Evolutionary conservation across 1,284 basidiomycete species (phyloP), one percentile per base, ranked within the genome.

Genomic region (Heterobasidion occidentale): DNA sequence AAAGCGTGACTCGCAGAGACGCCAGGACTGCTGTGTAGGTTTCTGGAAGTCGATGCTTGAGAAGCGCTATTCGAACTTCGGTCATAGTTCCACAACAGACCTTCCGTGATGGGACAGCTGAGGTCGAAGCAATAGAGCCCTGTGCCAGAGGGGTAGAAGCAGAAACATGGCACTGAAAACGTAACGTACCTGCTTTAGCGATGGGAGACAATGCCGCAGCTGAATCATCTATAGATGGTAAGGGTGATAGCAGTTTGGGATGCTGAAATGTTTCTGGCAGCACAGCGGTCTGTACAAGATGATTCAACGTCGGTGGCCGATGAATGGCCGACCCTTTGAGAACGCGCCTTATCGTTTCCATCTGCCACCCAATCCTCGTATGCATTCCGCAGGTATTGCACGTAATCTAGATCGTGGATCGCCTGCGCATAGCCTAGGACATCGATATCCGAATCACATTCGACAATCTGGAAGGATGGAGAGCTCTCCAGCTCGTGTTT

Each of bases 71-170:
- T 27, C 27, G 27, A 27, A 27, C 27, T 5, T 27, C 27, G 6
- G 27, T 27, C 27, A 27, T 38, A 53, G 15, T 15, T 34, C 46
- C 46, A 47, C 33, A 17, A 59, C 59, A 36, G 14, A 69, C 69
- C 62, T 49, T 61, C 61, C 0, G 69, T 72, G 60, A 74, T 69
- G 2, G 71, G 69, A 52, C 65, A 66, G 35, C 69, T 71, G 33
- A 73, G 61, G 60, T 74, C 71, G 59, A 73, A 73, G 45, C 67
- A 71, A 60, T 69, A 70, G 47, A 66, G 61, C 7, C 71, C 73
- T 72, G n/a, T 2, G 15, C 12, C 27, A 33, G 45, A n/a, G n/a
- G 35, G 33, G 17, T 54, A 34, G 52, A 36, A 36, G 8, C 20
- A 42, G 17, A 20, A 33, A 36, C 11, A 36, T 14, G 34, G 20